Evolutionary conservation across 208 protist species (phyloP), one percentile per base, ranked within the genome.

Genomic region (Wallacemonas sp.): DNA sequence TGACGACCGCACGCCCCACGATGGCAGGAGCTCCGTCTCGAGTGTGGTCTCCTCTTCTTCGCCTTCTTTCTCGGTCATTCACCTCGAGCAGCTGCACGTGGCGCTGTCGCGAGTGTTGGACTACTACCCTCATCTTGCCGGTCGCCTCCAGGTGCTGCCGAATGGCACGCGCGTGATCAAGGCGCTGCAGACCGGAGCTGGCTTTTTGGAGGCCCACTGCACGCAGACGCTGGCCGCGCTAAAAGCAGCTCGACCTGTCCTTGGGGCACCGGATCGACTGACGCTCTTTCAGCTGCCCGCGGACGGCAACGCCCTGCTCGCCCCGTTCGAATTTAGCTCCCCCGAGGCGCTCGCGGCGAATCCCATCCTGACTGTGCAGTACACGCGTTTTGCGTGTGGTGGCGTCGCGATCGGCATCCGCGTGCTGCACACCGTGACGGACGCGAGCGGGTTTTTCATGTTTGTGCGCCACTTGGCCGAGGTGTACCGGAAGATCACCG

Each of bases 311-410:
- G 71, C 59, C 23, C 61, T 74, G 44, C 67, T 77, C 59, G 67
- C 67, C 0, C 67, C 68, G 14, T 74, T 55, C 36, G 52, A 59
- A 8, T 44, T 44, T 23, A 42, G 31, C 52, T 54, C 57, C 16
- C 57, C 61, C 1, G 33, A 66, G 8, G 48, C 39, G 31, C 12
- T 79, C 22, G 32, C 61, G 1, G 18, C 16, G 3, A 48, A 70
- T 33, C 50, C 64, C 7, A 52, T 71, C 18, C 33, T 79, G n/a
- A 33, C 50, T 16, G 14, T 74, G 38, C 75, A 73, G 67, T 71
- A 71, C 70, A 81, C 75, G 1, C 66, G 70, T 8, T 76, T 76
- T 54, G 61, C 75, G 22, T 76, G 70, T 62, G 65, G 70, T 39
- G 48, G 69, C 32, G 65, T 72, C 12, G 49, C 69, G 20, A 55